Conservation (phyloP, 1,284 basidiomycete species). For the Porogramme epimiltina region DNA sequence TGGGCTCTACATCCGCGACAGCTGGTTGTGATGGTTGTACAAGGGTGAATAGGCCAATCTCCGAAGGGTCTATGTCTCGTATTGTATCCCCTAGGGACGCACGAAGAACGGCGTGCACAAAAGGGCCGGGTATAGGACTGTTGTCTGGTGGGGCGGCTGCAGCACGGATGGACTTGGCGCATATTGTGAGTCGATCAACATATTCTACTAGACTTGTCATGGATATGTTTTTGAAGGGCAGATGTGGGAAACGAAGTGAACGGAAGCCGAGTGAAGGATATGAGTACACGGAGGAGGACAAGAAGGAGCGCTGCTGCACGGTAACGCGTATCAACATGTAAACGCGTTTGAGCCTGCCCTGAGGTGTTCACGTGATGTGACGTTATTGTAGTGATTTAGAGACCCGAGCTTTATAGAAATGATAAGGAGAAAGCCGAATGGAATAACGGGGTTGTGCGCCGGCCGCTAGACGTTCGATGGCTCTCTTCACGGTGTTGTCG, state of each 20-base stretch:
- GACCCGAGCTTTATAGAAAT: too few species aligned
- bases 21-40: conserved; percentile 32
- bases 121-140: conserved; percentile 35
- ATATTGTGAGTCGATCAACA: conserved; percentile 42
- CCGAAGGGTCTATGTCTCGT: conserved; percentile 73
- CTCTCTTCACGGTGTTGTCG: too few species aligned
- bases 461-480: too few species aligned
- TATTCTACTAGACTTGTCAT: conserved; percentile 47
- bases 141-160: conserved; percentile 17
- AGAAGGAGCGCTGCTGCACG: too few species aligned
- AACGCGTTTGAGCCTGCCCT: conserved; percentile 5
- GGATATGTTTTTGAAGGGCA: too few species aligned
- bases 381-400: too few species aligned
- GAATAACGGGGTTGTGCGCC: too few species aligned
- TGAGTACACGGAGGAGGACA: too few species aligned
- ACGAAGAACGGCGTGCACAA: conserved; percentile 61
- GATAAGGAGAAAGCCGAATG: too few species aligned
- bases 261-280: not conserved
- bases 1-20: conserved; percentile 32
- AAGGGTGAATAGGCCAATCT: conserved; percentile 73
- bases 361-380: not conserved
- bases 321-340: too few species aligned
- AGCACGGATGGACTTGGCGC: conserved; percentile 40
- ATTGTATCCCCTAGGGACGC: conserved; percentile 71
- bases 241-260: too few species aligned